Conservation (phyloP, 768 basidiomycete species). For the Podaxis mareebaensis region DNA sequence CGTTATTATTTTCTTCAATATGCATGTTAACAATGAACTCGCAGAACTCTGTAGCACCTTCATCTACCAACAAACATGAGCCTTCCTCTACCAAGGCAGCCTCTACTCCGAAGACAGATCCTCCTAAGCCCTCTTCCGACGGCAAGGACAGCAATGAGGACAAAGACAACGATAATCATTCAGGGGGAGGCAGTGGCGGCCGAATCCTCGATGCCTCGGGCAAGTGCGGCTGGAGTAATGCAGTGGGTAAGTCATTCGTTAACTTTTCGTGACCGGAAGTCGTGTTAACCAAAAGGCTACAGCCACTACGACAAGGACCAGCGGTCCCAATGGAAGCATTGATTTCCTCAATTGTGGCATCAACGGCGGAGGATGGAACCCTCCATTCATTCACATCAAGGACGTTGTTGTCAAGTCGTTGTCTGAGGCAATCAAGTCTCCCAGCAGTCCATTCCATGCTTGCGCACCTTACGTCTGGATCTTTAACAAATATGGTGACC, state of each 20-base stretch:
- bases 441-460: conserved; percentile 55
- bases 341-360: conserved; percentile 82
- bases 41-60: conserved; percentile 6
- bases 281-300: not conserved
- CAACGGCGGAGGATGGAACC: conserved; percentile 69
- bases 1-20: not conserved
- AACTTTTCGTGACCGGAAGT: not conserved
- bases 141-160: not conserved
- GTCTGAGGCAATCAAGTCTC: conserved; percentile 44
- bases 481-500: conserved; percentile 62
- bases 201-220: conserved; percentile 13
- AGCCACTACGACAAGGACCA: conserved; percentile 49
- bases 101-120: conserved; percentile 13
- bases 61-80: conserved; percentile 12
- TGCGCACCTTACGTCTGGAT: conserved; percentile 50
- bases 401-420: conserved; percentile 53
- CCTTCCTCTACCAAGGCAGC: conserved; percentile 13
- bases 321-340: conserved; percentile 72
- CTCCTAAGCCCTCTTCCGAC: not conserved
- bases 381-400: conserved; percentile 57
- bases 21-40: not conserved
- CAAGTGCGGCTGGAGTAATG: conserved; percentile 15
- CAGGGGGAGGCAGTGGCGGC: conserved; percentile 14
- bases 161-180: not conserved
- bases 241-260: conserved; percentile 35